phyloP scores from a whole-genome alignment of 371 early-diverging fungal genomes.

The Apophysomyces trapeziformis region DNA sequence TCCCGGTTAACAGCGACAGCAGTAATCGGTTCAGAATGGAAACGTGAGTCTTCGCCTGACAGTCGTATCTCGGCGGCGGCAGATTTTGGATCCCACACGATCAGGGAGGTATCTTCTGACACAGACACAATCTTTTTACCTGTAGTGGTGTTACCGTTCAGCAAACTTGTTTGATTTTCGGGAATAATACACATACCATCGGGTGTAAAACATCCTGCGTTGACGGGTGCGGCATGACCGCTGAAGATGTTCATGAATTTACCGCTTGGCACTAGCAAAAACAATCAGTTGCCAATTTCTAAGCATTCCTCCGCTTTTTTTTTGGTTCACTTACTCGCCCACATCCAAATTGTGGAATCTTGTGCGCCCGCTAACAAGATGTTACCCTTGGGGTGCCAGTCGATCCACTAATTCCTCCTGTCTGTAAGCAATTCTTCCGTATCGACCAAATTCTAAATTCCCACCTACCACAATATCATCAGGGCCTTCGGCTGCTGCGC shows the following conservation, averaged over 20 bases:
- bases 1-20: conserved; percentile 77
- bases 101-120: conserved; percentile 83
- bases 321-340: conserved; percentile 61
- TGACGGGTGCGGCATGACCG: conserved; percentile 85
- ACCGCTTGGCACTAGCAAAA: conserved; percentile 72
- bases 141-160: not conserved
- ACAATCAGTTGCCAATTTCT: not conserved
- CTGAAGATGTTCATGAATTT: conserved; percentile 93
- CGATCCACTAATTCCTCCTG: conserved; percentile 69
- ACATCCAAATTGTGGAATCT: conserved; percentile 96
- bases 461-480: conserved; percentile 79
- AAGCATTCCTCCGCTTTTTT: not conserved
- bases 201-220: conserved; percentile 88
- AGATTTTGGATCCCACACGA: conserved; percentile 94
- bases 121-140: conserved; percentile 81
- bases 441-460: not conserved
- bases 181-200: conserved; percentile 64
- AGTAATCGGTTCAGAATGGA: conserved; percentile 85
- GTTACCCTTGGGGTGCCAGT: conserved; percentile 96
- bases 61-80: conserved; percentile 69
- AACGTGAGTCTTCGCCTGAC: conserved; percentile 80
- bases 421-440: not conserved
- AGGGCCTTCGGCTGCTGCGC: conserved; percentile 84
- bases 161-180: not conserved
- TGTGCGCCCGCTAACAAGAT: conserved; percentile 86